These are phyloP conservation scores for Alternaria brassicicola DNA, from an alignment of 2,329 filamentous ascomycete species.

Conservation along the genomic window DNA sequence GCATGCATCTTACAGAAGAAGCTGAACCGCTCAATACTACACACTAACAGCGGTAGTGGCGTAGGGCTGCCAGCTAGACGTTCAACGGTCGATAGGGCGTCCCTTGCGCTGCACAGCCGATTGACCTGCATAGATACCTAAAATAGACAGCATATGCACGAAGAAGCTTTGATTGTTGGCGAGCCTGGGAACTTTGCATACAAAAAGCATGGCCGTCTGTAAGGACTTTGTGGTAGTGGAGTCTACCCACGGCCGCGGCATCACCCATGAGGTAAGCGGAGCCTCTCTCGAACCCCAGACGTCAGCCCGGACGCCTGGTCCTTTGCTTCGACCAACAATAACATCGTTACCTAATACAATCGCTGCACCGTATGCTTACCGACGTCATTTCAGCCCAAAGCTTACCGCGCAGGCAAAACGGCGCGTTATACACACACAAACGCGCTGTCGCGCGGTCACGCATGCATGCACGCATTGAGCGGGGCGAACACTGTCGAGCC, in stretches of 20 bases:
- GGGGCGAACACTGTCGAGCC: not conserved
- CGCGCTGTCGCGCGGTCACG: constrained; percentile 35
- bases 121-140: not conserved
- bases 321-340: not conserved
- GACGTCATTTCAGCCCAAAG: not conserved
- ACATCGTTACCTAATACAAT: not conserved
- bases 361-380: not conserved
- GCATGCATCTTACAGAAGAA: not conserved
- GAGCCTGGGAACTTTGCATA: not conserved
- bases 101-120: constrained; percentile 5
- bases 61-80: constrained; percentile 1
- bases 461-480: not conserved
- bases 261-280: not conserved
- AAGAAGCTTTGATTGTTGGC: not conserved
- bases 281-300: not conserved
- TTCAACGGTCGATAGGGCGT: constrained; percentile 4
- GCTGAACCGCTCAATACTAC: not conserved
- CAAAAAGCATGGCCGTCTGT: not conserved
- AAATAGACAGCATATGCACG: constrained; percentile 1
- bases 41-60: constrained; percentile 1
- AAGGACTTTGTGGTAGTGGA: constrained; percentile 5
- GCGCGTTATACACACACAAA: constrained; percentile 3
- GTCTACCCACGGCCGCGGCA: not conserved
- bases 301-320: not conserved
- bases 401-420: not conserved